Evolutionary conservation across 129 eudicot species (phyloP).

Genomic region (Tanacetum coccineum): DNA sequence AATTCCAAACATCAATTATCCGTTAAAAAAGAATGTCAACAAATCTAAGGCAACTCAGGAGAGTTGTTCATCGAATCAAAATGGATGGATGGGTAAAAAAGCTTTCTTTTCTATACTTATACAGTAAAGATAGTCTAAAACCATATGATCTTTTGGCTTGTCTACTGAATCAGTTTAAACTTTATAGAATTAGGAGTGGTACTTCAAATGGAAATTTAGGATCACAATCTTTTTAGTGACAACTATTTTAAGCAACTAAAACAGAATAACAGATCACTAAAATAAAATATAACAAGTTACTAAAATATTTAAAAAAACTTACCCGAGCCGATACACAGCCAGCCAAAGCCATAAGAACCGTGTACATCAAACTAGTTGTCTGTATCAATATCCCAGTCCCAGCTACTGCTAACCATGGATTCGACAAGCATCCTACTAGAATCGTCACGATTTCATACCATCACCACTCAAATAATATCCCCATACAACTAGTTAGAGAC

Average conservation of each 20-base stretch:
- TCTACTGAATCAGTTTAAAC: no score
- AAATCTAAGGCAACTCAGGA: no score
- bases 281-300: background rate
- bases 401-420: slow-evolving; percentile 76
- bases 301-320: slow-evolving; percentile 10
- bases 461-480: slow-evolving; percentile 99
- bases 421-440: slow-evolving; percentile 67
- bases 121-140: no score
- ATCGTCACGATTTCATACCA: slow-evolving; percentile 98
- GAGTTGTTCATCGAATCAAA: no score
- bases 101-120: no score
- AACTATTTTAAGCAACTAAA: background rate
- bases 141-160: no score
- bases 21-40: no score
- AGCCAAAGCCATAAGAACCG: slow-evolving; percentile 98
- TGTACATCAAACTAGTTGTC: slow-evolving; percentile 86
- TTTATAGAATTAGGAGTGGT: no score
- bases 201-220: no score
- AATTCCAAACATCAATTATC: no score
- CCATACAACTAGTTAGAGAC: slow-evolving; percentile 80
- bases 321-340: slow-evolving; percentile 96
- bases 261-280: slow-evolving; percentile 10
- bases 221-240: no score
- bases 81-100: no score
- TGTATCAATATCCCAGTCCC: slow-evolving; percentile 89